Conservation (phyloP, 306 rosid genomes). For the Castanea crenata region DNA sequence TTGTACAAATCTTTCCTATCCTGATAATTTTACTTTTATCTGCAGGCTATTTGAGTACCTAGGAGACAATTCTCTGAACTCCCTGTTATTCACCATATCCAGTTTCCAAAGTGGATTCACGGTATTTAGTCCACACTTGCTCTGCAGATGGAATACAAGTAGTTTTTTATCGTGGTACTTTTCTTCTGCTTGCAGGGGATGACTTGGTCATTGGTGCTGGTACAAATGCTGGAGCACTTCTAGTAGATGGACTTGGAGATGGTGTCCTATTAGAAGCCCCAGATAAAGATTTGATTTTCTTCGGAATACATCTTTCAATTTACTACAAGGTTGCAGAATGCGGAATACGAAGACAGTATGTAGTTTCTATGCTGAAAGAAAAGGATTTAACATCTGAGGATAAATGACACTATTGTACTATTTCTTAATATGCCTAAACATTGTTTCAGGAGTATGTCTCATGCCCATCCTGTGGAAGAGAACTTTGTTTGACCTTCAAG, state of each 20-base stretch:
- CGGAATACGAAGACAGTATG: constrained; percentile 93
- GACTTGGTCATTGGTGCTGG: constrained; percentile 95
- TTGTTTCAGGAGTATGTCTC: constrained; percentile 90
- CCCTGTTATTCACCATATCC: constrained; percentile 92
- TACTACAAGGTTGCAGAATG: constrained; percentile 99
- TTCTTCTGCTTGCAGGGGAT: constrained; percentile 62
- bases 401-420: background rate
- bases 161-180: constrained; percentile 12
- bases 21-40: constrained; percentile 6
- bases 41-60: constrained; percentile 81
- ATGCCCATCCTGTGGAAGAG: constrained; percentile 99
- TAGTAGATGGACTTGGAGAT: constrained; percentile 98
- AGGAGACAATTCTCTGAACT: constrained; percentile 64
- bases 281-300: constrained; percentile 83
- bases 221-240: constrained; percentile 82
- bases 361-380: constrained; percentile 8
- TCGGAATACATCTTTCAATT: constrained; percentile 91
- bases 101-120: constrained; percentile 77
- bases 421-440: constrained; percentile 18
- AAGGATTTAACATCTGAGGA: background rate
- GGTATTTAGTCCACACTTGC: constrained; percentile 38
- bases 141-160: constrained; percentile 8
- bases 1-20: constrained; percentile 10
- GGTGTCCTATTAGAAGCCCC: constrained; percentile 83
- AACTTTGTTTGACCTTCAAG: constrained; percentile 98